These are phyloP conservation scores for Hyphopichia khmerensis DNA, from an alignment of 1,139 yeast species.

Conservation along the genomic window DNA sequence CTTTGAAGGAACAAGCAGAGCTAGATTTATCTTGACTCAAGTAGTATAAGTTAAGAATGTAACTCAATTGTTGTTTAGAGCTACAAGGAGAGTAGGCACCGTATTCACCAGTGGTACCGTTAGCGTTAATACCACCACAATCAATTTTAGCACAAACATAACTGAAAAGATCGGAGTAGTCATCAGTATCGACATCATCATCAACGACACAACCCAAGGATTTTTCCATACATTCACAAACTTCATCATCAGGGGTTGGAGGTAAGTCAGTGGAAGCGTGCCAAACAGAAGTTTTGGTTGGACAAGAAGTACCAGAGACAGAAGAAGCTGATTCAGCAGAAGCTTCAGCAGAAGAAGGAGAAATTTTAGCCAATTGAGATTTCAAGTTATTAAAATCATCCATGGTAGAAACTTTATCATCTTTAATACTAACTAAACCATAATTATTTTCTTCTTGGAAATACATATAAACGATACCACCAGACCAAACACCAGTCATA, in stretches of 20 bases:
- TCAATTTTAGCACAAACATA: conserved; percentile 33
- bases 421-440: conserved; percentile 65
- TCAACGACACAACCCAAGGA: conserved; percentile 38
- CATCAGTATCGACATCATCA: conserved; percentile 25
- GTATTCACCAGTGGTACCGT: conserved; percentile 39
- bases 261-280: conserved; percentile 40
- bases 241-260: conserved; percentile 42
- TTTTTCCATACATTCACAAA: conserved; percentile 38
- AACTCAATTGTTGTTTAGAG: conserved; percentile 39
- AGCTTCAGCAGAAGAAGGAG: conserved; percentile 33
- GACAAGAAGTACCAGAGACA: conserved; percentile 33
- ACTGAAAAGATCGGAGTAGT: conserved; percentile 36
- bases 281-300: conserved; percentile 37
- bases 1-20: conserved; percentile 42
- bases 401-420: conserved; percentile 35
- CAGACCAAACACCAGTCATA: conserved; percentile 76
- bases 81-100: conserved; percentile 44
- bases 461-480: conserved; percentile 89
- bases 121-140: conserved; percentile 36
- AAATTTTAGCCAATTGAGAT: conserved; percentile 55
- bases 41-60: conserved; percentile 42
- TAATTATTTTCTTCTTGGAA: conserved; percentile 78
- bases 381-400: conserved; percentile 48
- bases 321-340: conserved; percentile 23
- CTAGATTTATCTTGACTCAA: conserved; percentile 22